Conservation (phyloP, 176 grass and related monocot genomes). For the Oryza officinalis region DNA sequence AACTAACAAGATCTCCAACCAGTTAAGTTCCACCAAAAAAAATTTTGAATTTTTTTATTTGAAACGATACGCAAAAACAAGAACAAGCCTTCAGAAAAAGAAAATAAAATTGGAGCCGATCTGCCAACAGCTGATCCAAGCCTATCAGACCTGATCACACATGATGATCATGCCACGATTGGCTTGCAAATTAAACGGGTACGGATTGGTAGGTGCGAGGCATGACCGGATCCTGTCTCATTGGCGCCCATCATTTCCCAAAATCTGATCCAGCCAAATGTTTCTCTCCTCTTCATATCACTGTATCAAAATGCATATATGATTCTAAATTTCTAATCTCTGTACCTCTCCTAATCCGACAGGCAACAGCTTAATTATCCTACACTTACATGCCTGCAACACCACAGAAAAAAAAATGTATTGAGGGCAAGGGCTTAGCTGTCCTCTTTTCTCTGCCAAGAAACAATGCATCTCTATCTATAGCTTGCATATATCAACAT, state of each 20-base stretch:
- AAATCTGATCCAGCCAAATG: constrained; percentile 32
- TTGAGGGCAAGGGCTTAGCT: constrained; percentile 11
- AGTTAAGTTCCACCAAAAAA: not conserved
- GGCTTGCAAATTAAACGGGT: not conserved
- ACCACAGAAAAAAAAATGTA: not conserved
- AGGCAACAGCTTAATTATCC: constrained; percentile 40
- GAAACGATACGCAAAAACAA: not conserved
- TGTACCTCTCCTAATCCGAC: constrained; percentile 1
- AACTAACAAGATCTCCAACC: not conserved
- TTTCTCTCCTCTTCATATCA: not conserved
- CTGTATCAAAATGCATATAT: not conserved
- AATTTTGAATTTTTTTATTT: not conserved
- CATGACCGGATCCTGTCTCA: constrained; percentile 45
- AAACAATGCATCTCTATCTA: not conserved
- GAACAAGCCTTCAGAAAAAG: not conserved
- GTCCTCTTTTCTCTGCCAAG: constrained; percentile 1
- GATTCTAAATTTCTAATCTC: not conserved
- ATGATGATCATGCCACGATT: constrained; percentile 30
- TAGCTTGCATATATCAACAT: constrained; percentile 31
- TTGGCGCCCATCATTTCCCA: constrained; percentile 15
- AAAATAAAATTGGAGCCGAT: not conserved
- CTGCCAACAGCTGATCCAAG: not conserved
- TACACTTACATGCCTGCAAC: constrained; percentile 30
- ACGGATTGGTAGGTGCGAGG: constrained; percentile 35
- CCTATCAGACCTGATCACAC: constrained; percentile 6